Evolutionary conservation across 345 rosid genomes (phyloP).

Genomic region (Citrus reticulata): DNA sequence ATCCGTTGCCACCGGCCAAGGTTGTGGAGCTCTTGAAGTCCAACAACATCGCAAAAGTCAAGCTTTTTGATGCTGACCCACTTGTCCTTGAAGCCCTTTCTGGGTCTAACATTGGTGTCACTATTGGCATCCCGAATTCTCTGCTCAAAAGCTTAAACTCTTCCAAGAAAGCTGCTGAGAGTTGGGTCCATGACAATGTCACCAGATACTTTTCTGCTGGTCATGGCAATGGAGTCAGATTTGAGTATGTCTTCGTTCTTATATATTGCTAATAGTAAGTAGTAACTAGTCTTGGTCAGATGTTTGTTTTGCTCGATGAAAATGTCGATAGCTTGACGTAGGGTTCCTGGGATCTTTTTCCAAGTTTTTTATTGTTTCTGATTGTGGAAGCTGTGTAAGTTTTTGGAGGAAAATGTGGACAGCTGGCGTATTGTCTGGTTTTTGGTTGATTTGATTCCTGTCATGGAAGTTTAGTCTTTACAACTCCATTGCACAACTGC

Average conservation of each 20-base stretch:
- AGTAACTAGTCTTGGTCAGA: background rate
- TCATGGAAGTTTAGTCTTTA: background rate
- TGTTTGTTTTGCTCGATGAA: background rate
- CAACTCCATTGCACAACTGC: background rate
- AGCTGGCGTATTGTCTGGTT: background rate
- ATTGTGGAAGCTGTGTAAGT: background rate
- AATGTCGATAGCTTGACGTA: background rate
- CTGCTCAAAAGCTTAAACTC: slow-evolving; percentile 68
- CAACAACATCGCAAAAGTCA: slow-evolving; percentile 67
- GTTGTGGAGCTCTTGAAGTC: slow-evolving; percentile 85
- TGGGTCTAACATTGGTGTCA: slow-evolving; percentile 62
- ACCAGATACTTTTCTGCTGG: slow-evolving; percentile 70
- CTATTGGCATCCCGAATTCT: slow-evolving; percentile 64
- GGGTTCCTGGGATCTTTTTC: background rate
- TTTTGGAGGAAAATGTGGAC: slow-evolving; percentile 1
- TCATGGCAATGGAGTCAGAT: slow-evolving; percentile 45
- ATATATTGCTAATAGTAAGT: background rate
- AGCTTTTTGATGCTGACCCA: slow-evolving; percentile 82
- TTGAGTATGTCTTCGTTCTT: slow-evolving; percentile 45
- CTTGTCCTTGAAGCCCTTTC: slow-evolving; percentile 65
- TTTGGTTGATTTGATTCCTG: background rate
- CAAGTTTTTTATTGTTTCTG: background rate
- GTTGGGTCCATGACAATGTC: slow-evolving; percentile 96
- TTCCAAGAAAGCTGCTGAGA: slow-evolving; percentile 64
- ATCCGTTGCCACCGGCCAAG: slow-evolving; percentile 70